Evolutionary conservation across 202 grass and related monocot genomes (phyloP), one percentile per base, ranked within the genome.

Genomic region (Panicum hallii): DNA sequence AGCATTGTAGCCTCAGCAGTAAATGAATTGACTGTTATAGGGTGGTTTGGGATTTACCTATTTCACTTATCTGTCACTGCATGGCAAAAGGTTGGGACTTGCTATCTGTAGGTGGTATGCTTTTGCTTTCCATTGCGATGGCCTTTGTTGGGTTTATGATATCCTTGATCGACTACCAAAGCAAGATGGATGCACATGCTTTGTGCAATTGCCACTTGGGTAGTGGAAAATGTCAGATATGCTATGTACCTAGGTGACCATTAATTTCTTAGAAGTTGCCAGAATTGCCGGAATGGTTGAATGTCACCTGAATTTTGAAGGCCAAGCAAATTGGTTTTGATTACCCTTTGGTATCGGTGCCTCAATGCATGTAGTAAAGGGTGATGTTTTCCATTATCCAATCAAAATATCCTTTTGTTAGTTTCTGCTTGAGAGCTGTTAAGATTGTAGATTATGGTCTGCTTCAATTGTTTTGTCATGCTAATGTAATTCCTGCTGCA

Each of bases 391-490:
- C 4, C 46, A 0, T 4, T 74, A 65, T 55, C 22, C 9, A 9
- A 20, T 44, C 9, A 45, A 9, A 62, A 11, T 65, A 20, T 41
- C 53, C 17, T 75, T 38, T 7, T 72, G 13, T 17, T 74, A 34
- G 19, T 22, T 67, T 72, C 12, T 15, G 43, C 32, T 75, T 40
- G 14, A 20, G 15, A 34, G 6, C 11, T 73, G 23, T 56, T 45
- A 6, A 0, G 43, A 17, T 15, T 79, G 8, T 19, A 14, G 38
- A 10, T 3, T 67, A 12, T 61, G 4, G 23, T 64, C 2, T 60
- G 15, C 36, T 88, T 34, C 19, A 46, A 54, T 76, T 63, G 23
- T n/a, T 81, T 19, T 82, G 45, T 47, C 36, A 80, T 70, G 38
- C 62, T 81, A 17, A 87, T 81, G 11, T 82, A 5, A 48, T 17